Evolutionary conservation across 805 yeast genomes (phyloP), one percentile per base, ranked within the genome.

Genomic region (Hanseniaspora meyeri): DNA sequence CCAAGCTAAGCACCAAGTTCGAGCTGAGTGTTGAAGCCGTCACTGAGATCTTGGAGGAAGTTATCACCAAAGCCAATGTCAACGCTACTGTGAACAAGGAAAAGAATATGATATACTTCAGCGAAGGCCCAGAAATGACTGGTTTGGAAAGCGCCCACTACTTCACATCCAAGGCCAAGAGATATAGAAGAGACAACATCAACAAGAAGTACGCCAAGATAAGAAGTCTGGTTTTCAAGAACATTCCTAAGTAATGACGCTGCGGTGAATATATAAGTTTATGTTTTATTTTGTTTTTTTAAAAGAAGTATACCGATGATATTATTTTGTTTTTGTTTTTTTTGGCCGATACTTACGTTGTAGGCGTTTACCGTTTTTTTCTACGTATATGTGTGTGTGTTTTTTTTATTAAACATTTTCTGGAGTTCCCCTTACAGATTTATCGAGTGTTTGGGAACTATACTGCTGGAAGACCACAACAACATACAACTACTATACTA

Each of bases 131-230:
- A 54, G 95, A 86, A 67, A 79, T 88, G 62, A 77, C 93, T 59
- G 84, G 81, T 67, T 77, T 91, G 70, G 96, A 91, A 76, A 88
- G 85, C 68, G 77, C 91, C 65, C 95, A 96, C 20, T 74, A 88
- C 60, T 80, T 83, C 48, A 77, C 93, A 72, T 85, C 64, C 59
- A 68, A 66, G 60, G 70, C 67, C 59, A 65, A 45, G 48, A 50
- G 42, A 34, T 17, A 19, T 11, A 56, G 58, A 56, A 56, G 50
- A 46, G 37, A 50, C 16, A 42, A 40, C 31, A 49, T 46, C 11
- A 34, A 12, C n/a, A 46, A 46, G 24, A 46, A 34, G 24, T 34
- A 46, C n/a, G 29, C 39, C 5, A 46, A 46, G 29, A 46, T 46
- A n/a, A 46, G 29, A 19, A 46, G 40, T 19, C 34, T 46, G 40